Evolutionary conservation across 192 early-diverging fungal genomes (phyloP).

Genomic region (Entrophospora sp.): DNA sequence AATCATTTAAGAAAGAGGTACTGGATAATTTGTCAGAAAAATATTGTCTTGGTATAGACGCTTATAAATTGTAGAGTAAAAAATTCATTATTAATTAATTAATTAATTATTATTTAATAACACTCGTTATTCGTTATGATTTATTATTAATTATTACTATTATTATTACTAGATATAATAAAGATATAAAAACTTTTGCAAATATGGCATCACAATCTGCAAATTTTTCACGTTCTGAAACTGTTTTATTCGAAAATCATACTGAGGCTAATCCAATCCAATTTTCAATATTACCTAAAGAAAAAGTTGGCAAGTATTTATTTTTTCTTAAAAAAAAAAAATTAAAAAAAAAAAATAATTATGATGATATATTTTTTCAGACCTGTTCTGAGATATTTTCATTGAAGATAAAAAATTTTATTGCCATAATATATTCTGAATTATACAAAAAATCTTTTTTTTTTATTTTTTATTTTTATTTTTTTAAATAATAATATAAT

Average conservation of each 20-base stretch:
- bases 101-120: background rate
- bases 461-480: background rate
- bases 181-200: constrained; percentile 51
- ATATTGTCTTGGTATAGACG: constrained; percentile 55
- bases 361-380: constrained; percentile 11
- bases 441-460: background rate
- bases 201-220: constrained; percentile 67
- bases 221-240: constrained; percentile 60
- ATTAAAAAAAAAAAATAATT: no score
- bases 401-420: constrained; percentile 10
- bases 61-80: constrained; percentile 53
- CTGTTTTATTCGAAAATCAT: constrained; percentile 46
- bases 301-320: constrained; percentile 39
- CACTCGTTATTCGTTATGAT: background rate
- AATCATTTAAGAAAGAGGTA: constrained; percentile 73
- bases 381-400: constrained; percentile 12
- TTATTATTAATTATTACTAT: background rate
- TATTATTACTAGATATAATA: constrained; percentile 38
- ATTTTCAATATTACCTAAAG: constrained; percentile 47
- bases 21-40: constrained; percentile 52
- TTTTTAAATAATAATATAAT: background rate
- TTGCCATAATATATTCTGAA: background rate
- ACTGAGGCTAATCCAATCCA: constrained; percentile 46
- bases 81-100: no score
- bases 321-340: background rate